A percentile compares a stretch with the other conserved stretches of the same genome.
Evolutionary conservation across 192 early-diverging fungal genomes (phyloP).

Genomic region (Cetraspora pellucida): DNA sequence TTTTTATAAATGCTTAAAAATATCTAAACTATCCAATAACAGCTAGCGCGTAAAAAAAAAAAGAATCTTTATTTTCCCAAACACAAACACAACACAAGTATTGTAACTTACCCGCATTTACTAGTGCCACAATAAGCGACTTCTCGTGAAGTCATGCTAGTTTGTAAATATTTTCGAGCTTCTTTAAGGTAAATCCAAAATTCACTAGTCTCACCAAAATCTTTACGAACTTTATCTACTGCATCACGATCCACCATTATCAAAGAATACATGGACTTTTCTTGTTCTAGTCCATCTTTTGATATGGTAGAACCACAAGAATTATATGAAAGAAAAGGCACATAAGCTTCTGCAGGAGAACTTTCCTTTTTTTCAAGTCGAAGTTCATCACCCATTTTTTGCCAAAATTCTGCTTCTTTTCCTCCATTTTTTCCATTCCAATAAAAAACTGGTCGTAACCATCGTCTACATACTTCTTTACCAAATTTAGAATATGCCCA

Average conservation of each 20-base stretch:
- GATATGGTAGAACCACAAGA: constrained; percentile 3
- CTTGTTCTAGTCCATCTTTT: neutral
- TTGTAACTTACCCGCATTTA: constrained; percentile 50
- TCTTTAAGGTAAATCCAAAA: constrained; percentile 54
- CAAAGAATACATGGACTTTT: constrained; percentile 49
- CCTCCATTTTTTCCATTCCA: constrained; percentile 61
- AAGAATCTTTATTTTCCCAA: neutral
- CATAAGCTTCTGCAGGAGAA: constrained; percentile 60
- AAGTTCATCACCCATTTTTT: constrained; percentile 36
- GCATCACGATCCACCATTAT: constrained; percentile 58
- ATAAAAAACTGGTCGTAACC: constrained; percentile 57
- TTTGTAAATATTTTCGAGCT: constrained; percentile 51
- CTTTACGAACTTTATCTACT: constrained; percentile 45
- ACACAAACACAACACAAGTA: neutral
- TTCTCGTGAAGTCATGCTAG: constrained; percentile 41
- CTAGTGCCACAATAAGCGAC: constrained; percentile 56
- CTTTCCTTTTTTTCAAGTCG: constrained; percentile 57
- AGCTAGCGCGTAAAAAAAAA: neutral
- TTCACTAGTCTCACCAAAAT: constrained; percentile 34
- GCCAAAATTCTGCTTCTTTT: constrained; percentile 36
- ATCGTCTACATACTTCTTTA: constrained; percentile 33
- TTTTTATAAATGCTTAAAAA: too few relatives aligned
- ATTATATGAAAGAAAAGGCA: constrained; percentile 35
- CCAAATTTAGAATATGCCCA: constrained; percentile 55
- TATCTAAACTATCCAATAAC: too few relatives aligned